Conservation (phyloP, 306 rosid genomes). For the Herpetospermum pedunculosum region DNA sequence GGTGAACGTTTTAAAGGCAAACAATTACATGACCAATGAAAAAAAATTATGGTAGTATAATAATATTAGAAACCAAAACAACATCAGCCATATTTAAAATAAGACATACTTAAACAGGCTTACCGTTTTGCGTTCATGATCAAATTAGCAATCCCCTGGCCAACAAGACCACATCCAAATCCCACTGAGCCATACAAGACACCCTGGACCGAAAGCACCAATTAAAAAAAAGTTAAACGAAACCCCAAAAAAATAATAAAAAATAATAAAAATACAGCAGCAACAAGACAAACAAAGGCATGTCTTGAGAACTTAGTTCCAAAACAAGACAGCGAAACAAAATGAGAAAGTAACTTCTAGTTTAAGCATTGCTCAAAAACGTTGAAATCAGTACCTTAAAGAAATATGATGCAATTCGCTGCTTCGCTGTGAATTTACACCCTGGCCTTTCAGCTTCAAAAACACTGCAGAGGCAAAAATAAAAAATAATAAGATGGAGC, state of each 20-base stretch:
- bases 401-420: constrained; percentile 68
- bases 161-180: constrained; percentile 86
- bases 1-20: not conserved
- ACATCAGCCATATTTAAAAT: not conserved
- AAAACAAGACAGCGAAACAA: not conserved
- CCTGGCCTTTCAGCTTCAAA: constrained; percentile 95
- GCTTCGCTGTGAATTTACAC: constrained; percentile 52
- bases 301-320: not conserved
- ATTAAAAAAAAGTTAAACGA: not conserved
- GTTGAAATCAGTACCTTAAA: constrained; percentile 45
- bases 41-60: not conserved
- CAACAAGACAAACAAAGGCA: not conserved
- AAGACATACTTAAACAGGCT: not conserved
- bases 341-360: not conserved
- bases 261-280: not conserved
- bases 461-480: constrained; percentile 57
- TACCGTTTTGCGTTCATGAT: constrained; percentile 95
- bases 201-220: constrained; percentile 45
- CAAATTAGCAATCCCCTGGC: constrained; percentile 93
- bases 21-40: not conserved
- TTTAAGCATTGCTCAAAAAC: not conserved
- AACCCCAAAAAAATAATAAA: not conserved
- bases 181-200: constrained; percentile 90
- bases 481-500: not conserved
- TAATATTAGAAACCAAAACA: not conserved